Conservation (phyloP, 2,329 filamentous ascomycete species). For the Teratosphaeria zuluensis region DNA sequence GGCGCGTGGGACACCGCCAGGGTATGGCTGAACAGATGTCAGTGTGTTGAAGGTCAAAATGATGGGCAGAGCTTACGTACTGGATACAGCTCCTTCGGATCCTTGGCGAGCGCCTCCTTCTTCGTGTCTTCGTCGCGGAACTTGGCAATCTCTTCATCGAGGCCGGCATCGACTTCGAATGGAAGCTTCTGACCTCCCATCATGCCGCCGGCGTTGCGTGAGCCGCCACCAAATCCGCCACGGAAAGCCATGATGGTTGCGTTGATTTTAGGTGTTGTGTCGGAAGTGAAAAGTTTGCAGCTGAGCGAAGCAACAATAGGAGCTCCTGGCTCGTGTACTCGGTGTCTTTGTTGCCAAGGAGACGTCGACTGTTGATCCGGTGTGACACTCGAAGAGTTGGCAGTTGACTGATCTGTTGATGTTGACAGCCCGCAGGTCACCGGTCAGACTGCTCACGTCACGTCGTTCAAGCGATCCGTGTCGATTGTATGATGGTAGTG, state of each 20-base stretch:
- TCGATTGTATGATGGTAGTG: not conserved
- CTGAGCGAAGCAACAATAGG: not conserved
- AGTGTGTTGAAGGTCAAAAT: not conserved
- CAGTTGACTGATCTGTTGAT: not conserved
- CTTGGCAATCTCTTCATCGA: conserved; percentile 3
- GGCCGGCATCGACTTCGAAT: conserved; percentile 10
- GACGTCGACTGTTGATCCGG: not conserved
- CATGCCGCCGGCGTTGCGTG: conserved; percentile 1
- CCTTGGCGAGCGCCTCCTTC: conserved; percentile 4
- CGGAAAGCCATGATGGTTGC: conserved; percentile 3
- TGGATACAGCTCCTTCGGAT: not conserved
- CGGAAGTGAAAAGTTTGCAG: not conserved
- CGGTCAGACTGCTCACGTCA: not conserved
- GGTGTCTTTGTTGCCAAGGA: not conserved
- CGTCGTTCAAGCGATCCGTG: not conserved
- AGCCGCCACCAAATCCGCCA: conserved; percentile 5
- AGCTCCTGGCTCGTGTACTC: not conserved
- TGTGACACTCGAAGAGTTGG: not conserved
- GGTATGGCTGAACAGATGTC: conserved; percentile 5
- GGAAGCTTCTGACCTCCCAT: conserved; percentile 6
- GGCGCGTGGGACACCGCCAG: conserved; percentile 6
- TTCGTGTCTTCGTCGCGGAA: conserved; percentile 1
- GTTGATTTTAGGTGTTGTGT: not conserved
- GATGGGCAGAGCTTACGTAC: not conserved
- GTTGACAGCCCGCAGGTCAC: not conserved